Base-by-base conservation (phyloP, 176 grass and related monocot genomes). In the Elaeis guineensis region DNA sequence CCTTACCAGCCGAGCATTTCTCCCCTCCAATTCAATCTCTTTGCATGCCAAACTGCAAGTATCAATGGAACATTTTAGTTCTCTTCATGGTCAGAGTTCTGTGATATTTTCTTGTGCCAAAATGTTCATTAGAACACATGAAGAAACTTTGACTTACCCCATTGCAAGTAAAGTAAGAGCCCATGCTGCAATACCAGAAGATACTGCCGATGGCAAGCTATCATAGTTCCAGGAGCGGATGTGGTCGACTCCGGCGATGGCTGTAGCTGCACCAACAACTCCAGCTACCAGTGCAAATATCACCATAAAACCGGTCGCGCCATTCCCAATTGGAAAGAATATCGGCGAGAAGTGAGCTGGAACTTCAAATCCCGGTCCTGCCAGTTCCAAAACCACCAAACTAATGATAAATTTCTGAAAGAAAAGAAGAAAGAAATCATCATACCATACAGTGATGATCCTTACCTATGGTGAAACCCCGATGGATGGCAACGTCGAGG, bases 301-400 rank as follows among this genome's bases (percentile, higher is more conserved):
- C 58, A 79, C 94, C 64, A 93, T 89, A 59, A 98, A 86, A 30
- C 94, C 94, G 0, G 94, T 98, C 11, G 84, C 94, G 0, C 82
- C 87, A 52, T 98, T 98, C 17, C 94, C 94, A 5, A 93, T 92
- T 6, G 94, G 82, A 54, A 98, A 98, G 81, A 78, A 92, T 59
- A 98, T 70, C 50, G 94, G 94, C 6, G 76, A 79, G 84, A 98
- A 98, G 52, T 98, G 76, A 50, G 88, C 76, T 22, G 94, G 94
- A 32, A 92, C 70, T 63, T 16, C 19, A 59, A 98, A 70, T 2
- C 69, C 81, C 6, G 81, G 0, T n/a, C 55, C 91, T 96, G 59
- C 19, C 35, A 5, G 39, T 1, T 29, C 17, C 63, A 67, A 22
- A 50, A 32, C 22, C 17, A 56, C 25, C 17, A 62, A 59, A 16